Base-by-base conservation (phyloP, 2,329 filamentous ascomycete species). In the Claviceps digitariae region DNA sequence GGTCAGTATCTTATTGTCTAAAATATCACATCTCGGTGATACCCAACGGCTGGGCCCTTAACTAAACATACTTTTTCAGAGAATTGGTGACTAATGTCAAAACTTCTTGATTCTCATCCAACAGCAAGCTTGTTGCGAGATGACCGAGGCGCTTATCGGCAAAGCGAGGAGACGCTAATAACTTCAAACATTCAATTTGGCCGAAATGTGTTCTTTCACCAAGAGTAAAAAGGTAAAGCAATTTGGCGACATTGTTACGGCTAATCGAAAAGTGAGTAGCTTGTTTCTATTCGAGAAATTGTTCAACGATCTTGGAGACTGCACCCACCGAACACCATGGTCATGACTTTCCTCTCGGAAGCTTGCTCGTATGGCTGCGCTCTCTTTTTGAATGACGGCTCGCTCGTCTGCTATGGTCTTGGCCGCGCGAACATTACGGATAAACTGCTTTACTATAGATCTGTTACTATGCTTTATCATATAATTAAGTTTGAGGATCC, bases 351-450 rank as follows among this genome's bases (percentile, higher is more conserved):
- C 93, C 72, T 98, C 93, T 66, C 93, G 83, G 69, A 98, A 98
- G 73, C 91, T 97, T 61, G 93, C 90, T 72, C 93, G 82, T 67
- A 98, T 98, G 48, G 91, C 88, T 55, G 93, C 93, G 72, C 93
- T 98, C 75, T 98, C 93, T 72, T 98, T 98, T 66, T 97, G 93
- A 58, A 98, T 94, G 54, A 98, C 93, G 51, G 93, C 91, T 67
- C 93, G 84, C 75, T 98, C 93, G 72, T 98, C 93, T 68, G 94
- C 94, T 67, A 98, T 96, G 38, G 93, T 98, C 76, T 98, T 98
- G 56, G 93, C 90, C 57, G 93, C 91, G 69, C 93, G 89, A 67
- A 98, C 93, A 73, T 96, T 97, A 68, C 93, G 90, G 72, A 98
- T 98, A 74, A 98, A 98, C 74, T 97, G 93, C 76, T 98, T 98